Base-by-base conservation (phyloP, 73 alveolate species). In the Paramecium biaurelia region DNA sequence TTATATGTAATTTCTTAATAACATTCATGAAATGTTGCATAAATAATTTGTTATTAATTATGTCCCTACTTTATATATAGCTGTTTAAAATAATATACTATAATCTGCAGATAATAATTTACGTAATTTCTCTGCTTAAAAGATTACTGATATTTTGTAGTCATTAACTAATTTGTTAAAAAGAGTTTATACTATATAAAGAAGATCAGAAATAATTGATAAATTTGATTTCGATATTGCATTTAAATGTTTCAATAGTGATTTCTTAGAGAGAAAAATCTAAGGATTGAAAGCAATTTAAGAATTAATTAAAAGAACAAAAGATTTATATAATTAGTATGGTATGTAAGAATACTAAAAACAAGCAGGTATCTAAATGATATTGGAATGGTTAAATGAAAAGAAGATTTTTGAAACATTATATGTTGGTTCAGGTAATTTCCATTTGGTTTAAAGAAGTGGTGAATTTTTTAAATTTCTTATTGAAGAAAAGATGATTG, bases 231-330 rank as follows among this genome's bases (percentile, higher is more conserved):
- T 96, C 18, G 98, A 95, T 37, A 76, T 95, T 1, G 96, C 97
- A n/a, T 87, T 92, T 63, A 56, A 85, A 53, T 93, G 96, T 70
- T 93, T 97, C 57, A 93, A 92, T 72, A 70, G 96, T 53, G 93
- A 94, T 38, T 93, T 94, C 93, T 58, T 97, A 1, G 98, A 96
- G 84, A 96, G 97, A 70, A 92, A 96, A 85, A 92, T 97, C 14
- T 96, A 97, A 45, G 99, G 99, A 56, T 85, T 96, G 14, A 95
- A 96, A 57, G 58, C 92, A 15, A 96, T 97, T 74, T 56, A 85
- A 35, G 98, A 95, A 12, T 92, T 92, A 41, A 20, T 95, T 57
- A 89, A 90, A 34, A 30, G 85, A 47, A 92, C 92, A 0, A 95
- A 86, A 59, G 76, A 32, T 74, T 38, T 92, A 49, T 45, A 93